A percentile compares a stretch with the other conserved stretches of the same genome.
Evolutionary conservation across 495 filamentous ascomycete genomes (phyloP).

Genomic region (Penicillium cataractarum): DNA sequence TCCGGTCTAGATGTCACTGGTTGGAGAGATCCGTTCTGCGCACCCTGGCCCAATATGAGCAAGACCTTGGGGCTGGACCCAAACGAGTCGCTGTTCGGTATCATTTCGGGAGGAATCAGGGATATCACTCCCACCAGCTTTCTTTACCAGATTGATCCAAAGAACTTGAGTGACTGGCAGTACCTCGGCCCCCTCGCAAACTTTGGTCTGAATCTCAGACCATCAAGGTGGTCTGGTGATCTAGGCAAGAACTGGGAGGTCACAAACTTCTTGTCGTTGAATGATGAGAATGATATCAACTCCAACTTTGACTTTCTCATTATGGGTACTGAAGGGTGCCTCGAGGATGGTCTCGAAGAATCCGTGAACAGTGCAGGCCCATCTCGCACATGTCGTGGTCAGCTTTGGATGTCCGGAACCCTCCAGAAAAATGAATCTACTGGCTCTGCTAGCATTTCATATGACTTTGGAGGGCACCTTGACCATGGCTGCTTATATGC

Average conservation of each 20-base stretch:
- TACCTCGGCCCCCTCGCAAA: constrained; percentile 11
- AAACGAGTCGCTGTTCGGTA: constrained; percentile 1
- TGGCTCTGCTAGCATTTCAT: constrained; percentile 3
- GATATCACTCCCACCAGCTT: constrained; percentile 11
- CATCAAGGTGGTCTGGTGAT: constrained; percentile 24
- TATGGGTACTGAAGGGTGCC: constrained; percentile 21
- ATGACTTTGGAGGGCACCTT: constrained; percentile 19
- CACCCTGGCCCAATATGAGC: constrained; percentile 14
- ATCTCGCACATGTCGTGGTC: constrained; percentile 15
- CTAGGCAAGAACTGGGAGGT: constrained; percentile 25
- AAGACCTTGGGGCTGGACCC: constrained; percentile 4
- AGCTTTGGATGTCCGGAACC: constrained; percentile 25
- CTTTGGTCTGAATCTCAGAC: constrained; percentile 11
- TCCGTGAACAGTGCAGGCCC: background rate
- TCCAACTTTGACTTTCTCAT: constrained; percentile 15
- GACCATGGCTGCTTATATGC: constrained; percentile 25
- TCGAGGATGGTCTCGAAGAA: background rate
- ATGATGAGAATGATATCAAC: background rate
- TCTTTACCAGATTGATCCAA: background rate
- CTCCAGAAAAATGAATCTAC: constrained; percentile 5
- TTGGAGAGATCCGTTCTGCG: constrained; percentile 17
- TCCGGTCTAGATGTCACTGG: constrained; percentile 18
- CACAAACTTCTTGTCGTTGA: constrained; percentile 20
- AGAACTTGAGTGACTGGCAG: constrained; percentile 1
- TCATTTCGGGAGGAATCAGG: constrained; percentile 11